Evolutionary conservation across 805 yeast genomes (phyloP).

Genomic region (Kazachstania bromeliacearum): DNA sequence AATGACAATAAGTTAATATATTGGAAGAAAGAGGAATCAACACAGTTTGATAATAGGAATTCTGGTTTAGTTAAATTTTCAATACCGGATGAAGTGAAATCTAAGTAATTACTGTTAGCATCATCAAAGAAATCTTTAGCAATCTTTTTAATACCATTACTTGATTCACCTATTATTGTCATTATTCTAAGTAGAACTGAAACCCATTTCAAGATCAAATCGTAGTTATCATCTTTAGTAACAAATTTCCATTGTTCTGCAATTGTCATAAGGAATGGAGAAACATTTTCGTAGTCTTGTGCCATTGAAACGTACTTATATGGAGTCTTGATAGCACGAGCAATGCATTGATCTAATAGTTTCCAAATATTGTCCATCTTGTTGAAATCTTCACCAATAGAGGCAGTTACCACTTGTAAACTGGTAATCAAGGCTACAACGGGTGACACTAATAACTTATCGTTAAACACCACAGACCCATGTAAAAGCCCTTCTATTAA

Average conservation of each 20-base stretch:
- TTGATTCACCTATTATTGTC: slow-evolving; percentile 52
- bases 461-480: slow-evolving; percentile 47
- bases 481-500: slow-evolving; percentile 41
- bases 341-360: slow-evolving; percentile 64
- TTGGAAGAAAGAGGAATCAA: slow-evolving; percentile 29
- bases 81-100: slow-evolving; percentile 15
- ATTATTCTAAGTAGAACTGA: slow-evolving; percentile 38
- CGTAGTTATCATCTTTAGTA: slow-evolving; percentile 14
- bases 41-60: slow-evolving; percentile 10
- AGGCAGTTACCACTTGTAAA: slow-evolving; percentile 22
- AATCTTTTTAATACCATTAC: slow-evolving; percentile 10
- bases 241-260: slow-evolving; percentile 64
- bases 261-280: slow-evolving; percentile 49
- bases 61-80: slow-evolving; percentile 9
- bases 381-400: slow-evolving; percentile 4
- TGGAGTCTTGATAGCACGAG: slow-evolving; percentile 65
- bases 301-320: slow-evolving; percentile 72
- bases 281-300: slow-evolving; percentile 29
- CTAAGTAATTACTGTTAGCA: slow-evolving; percentile 10
- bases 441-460: slow-evolving; percentile 43
- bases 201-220: slow-evolving; percentile 40
- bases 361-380: slow-evolving; percentile 40
- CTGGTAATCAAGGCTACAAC: slow-evolving; percentile 45
- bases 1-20: slow-evolving; percentile 28
- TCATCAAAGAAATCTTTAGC: slow-evolving; percentile 5